These are phyloP conservation scores for Piper longum DNA, from an alignment of 164 flowering plant species.

Conservation along the genomic window DNA sequence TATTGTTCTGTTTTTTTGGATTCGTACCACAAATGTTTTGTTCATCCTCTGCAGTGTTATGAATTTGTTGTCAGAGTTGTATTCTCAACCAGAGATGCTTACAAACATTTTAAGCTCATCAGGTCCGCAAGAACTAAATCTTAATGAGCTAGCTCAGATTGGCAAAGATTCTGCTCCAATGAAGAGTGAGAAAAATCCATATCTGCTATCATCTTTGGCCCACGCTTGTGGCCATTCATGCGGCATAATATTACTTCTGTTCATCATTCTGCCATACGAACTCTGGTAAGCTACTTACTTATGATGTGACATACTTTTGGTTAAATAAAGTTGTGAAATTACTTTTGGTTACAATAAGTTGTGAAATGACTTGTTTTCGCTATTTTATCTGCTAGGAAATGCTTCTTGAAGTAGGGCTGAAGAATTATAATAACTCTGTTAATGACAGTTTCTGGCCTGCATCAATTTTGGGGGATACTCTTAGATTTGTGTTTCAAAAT, in stretches of 20 bases:
- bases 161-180: constrained; percentile 22
- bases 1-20: background rate
- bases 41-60: constrained; percentile 22
- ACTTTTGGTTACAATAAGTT: background rate
- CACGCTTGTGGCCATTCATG: constrained; percentile 98
- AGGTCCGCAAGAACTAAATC: constrained; percentile 40
- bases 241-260: constrained; percentile 94
- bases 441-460: constrained; percentile 73
- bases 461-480: constrained; percentile 81
- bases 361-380: background rate
- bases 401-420: constrained; percentile 73
- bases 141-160: constrained; percentile 41
- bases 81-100: constrained; percentile 84
- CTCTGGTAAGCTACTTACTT: constrained; percentile 45
- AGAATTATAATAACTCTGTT: constrained; percentile 32
- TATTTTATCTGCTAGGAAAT: constrained; percentile 43
- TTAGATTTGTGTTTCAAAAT: constrained; percentile 87
- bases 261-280: constrained; percentile 77
- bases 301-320: background rate
- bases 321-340: background rate
- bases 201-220: constrained; percentile 60
- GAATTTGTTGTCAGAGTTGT: constrained; percentile 94
- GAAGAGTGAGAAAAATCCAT: constrained; percentile 59
- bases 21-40: background rate
- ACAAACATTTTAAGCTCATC: constrained; percentile 37